Evolutionary conservation across 257 asterid genomes (phyloP).

Genomic region (Nicotiana knightiana): DNA sequence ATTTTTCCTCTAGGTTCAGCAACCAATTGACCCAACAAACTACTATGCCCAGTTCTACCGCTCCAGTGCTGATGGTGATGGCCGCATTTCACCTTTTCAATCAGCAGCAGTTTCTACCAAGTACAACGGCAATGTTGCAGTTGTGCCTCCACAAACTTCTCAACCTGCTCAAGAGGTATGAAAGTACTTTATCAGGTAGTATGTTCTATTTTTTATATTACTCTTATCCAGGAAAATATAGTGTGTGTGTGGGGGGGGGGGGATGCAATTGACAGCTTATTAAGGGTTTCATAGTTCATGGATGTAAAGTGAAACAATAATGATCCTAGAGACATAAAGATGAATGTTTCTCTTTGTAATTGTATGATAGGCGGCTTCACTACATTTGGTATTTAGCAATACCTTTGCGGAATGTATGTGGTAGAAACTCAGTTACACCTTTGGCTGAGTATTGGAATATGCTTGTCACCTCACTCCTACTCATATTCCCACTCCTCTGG

Average conservation of each 20-base stretch:
- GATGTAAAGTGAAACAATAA: background rate
- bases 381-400: background rate
- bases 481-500: background rate
- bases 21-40: slow-evolving; percentile 67
- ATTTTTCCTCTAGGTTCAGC: slow-evolving; percentile 52
- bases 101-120: slow-evolving; percentile 57
- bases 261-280: background rate
- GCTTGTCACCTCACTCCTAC: background rate
- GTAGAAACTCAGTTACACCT: background rate
- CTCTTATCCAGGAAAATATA: slow-evolving; percentile 19
- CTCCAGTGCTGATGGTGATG: slow-evolving; percentile 57
- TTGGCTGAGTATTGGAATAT: background rate
- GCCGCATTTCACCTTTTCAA: slow-evolving; percentile 72
- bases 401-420: background rate
- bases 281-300: background rate
- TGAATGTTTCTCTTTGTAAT: background rate
- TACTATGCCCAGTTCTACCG: slow-evolving; percentile 73
- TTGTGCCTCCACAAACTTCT: slow-evolving; percentile 59
- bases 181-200: slow-evolving; percentile 25
- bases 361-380: background rate
- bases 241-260: too few species aligned
- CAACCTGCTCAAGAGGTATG: slow-evolving; percentile 89
- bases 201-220: background rate
- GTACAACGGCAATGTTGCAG: slow-evolving; percentile 50
- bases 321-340: background rate